Evolutionary conservation across 1,284 basidiomycete species (phyloP), one percentile per base, ranked within the genome.

Genomic region (Microbotryum saponariae): DNA sequence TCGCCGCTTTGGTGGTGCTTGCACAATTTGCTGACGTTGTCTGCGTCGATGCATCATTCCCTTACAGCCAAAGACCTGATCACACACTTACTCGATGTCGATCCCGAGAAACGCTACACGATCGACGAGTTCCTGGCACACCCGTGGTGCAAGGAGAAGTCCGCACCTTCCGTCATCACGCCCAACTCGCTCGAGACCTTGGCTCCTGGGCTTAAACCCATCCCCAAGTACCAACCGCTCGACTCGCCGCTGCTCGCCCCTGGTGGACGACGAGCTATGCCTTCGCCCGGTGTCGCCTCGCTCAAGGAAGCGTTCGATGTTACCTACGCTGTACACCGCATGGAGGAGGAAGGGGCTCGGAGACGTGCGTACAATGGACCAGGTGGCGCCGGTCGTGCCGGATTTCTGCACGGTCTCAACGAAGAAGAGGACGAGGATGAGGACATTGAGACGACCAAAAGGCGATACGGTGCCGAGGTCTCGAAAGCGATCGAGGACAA

Each of bases 281-380:
- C 91, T 59, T 96, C 92, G 56, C 96, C 96, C 1, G 93, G 94
- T 45, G 76, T 97, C 50, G 72, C 74, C 20, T 85, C 86, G 0
- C 84, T 99, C 76, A 97, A 97, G 74, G 96, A 98, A 75, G 94
- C 96, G 2, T 98, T 99, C 75, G 96, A 99, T 74, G 88, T 99
- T 70, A 97, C 96, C 0, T 98, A 98, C 75, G 96, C 96, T 14
- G 94, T 98, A 0, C 96, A 98, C 77, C 85, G 96, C 23, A 97
- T 97, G 91, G 94, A 97, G 74, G 96, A 99, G 76, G 96, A 99
- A 77, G 92, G 91, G 27, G 88, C 88, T 0, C 82, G 89, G 56
- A 79, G 89, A 60, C 82, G 88, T 25, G 89, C 87, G 54, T 88
- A 87, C 76, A 85, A 86, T 59, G 85, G 84, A 20, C 81, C 81